These are phyloP conservation scores for Sungouiozyma intestinalis DNA, from an alignment of 805 yeast species.

Conservation along the genomic window DNA sequence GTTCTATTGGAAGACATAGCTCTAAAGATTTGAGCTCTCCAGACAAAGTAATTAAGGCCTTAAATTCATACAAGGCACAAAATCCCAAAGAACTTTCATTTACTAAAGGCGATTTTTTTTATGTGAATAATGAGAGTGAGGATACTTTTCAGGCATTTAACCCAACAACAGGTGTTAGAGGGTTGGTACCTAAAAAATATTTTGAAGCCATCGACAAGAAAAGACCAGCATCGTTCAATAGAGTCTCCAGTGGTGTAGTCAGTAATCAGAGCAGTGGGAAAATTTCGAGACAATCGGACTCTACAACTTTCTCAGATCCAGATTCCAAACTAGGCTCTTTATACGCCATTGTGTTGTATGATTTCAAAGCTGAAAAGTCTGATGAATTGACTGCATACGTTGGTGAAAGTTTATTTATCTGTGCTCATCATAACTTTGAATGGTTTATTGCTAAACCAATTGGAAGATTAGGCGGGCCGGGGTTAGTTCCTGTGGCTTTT, in stretches of 20 bases:
- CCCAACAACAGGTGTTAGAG: slow-evolving; percentile 66
- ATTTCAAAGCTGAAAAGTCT: slow-evolving; percentile 61
- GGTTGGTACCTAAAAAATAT: slow-evolving; percentile 78
- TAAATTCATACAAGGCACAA: slow-evolving; percentile 66
- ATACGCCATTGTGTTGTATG: slow-evolving; percentile 79
- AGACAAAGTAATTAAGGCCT: slow-evolving; percentile 73
- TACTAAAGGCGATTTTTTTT: slow-evolving; percentile 77
- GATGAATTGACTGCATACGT: slow-evolving; percentile 80
- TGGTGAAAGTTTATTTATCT: slow-evolving; percentile 83
- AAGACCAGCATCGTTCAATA: slow-evolving; percentile 28
- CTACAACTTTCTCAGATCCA: slow-evolving; percentile 7
- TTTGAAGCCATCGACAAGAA: slow-evolving; percentile 70
- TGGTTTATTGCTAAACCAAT: slow-evolving; percentile 98
- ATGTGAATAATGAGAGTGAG: slow-evolving; percentile 54
- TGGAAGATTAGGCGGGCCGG: slow-evolving; percentile 93
- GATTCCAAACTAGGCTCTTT: slow-evolving; percentile 35
- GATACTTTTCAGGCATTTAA: slow-evolving; percentile 86
- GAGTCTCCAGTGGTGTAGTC: not conserved
- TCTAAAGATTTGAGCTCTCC: slow-evolving; percentile 33
- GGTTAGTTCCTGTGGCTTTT: slow-evolving; percentile 85
- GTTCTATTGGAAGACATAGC: slow-evolving; percentile 1
- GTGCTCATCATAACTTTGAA: slow-evolving; percentile 93
- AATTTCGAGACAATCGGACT: not conserved
- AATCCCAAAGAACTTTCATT: slow-evolving; percentile 75
- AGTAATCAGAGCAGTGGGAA: not conserved